phyloP scores from a whole-genome alignment of 1,139 yeast species.

The Kodamaea sp. region DNA sequence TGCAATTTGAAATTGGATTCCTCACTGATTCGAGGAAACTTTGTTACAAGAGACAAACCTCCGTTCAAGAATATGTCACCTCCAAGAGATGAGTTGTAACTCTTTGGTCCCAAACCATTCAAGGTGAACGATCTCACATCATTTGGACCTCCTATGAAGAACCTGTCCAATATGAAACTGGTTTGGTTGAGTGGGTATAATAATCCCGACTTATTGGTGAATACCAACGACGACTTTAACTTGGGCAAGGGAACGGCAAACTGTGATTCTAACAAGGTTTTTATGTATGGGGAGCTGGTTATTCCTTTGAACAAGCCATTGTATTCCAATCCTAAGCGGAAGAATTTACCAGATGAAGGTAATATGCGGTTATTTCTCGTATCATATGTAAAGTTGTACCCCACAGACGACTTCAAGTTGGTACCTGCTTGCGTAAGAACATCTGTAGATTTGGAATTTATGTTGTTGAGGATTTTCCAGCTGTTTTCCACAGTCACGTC shows the following conservation, averaged over 20 bases:
- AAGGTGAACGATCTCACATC: conserved; percentile 75
- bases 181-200: conserved; percentile 36
- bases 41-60: conserved; percentile 68
- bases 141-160: conserved; percentile 72
- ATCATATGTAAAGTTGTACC: conserved; percentile 55
- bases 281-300: conserved; percentile 38
- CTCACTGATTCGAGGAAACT: conserved; percentile 57
- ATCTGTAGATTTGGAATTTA: conserved; percentile 35
- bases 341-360: conserved; percentile 58
- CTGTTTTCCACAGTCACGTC: conserved; percentile 67
- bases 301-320: conserved; percentile 41
- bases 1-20: conserved; percentile 72
- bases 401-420: conserved; percentile 57
- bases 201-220: conserved; percentile 54
- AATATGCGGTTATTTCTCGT: conserved; percentile 55
- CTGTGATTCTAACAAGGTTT: conserved; percentile 51
- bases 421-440: conserved; percentile 56
- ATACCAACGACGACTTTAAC: conserved; percentile 35
- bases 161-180: conserved; percentile 63
- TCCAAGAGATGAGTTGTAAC: conserved; percentile 61
- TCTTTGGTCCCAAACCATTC: conserved; percentile 88
- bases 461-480: conserved; percentile 59
- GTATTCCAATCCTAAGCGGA: conserved; percentile 59
- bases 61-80: conserved; percentile 76
- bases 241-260: conserved; percentile 26